A percentile compares a stretch with the other conserved stretches of the same genome.
phyloP scores from a whole-genome alignment of 345 rosid species.

The Dovyalis caffra region DNA sequence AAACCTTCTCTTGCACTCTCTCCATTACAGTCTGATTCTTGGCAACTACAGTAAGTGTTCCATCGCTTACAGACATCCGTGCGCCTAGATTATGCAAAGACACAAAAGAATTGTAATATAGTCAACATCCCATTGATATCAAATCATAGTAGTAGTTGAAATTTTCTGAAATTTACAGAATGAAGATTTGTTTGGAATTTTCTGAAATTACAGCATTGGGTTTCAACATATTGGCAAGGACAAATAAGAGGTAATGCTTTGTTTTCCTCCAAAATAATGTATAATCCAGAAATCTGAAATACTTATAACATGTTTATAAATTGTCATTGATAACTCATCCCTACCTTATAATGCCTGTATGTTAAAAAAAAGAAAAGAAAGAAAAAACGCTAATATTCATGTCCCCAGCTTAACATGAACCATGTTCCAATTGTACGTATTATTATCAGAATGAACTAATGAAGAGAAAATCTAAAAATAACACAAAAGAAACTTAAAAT shows the following conservation, averaged over 20 bases:
- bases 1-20: conserved; percentile 79
- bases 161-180: background rate
- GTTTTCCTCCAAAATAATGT: background rate
- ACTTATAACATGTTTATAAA: background rate
- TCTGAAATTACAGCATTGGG: background rate
- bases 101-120: background rate
- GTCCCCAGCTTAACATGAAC: too few species aligned
- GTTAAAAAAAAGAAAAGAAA: too few species aligned
- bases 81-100: conserved; percentile 55
- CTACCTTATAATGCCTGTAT: background rate
- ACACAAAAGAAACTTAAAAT: too few species aligned
- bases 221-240: background rate
- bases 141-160: background rate
- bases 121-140: background rate
- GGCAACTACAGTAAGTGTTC: conserved; percentile 74
- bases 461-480: too few species aligned
- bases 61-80: conserved; percentile 70
- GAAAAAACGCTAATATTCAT: too few species aligned
- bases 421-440: too few species aligned
- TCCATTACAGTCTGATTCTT: conserved; percentile 75
- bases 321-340: background rate
- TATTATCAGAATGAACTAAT: too few species aligned
- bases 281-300: background rate
- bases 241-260: background rate
- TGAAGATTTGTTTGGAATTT: too few species aligned